phyloP scores from a whole-genome alignment of 768 basidiomycete genomes.

The Cubamyces sp. region DNA sequence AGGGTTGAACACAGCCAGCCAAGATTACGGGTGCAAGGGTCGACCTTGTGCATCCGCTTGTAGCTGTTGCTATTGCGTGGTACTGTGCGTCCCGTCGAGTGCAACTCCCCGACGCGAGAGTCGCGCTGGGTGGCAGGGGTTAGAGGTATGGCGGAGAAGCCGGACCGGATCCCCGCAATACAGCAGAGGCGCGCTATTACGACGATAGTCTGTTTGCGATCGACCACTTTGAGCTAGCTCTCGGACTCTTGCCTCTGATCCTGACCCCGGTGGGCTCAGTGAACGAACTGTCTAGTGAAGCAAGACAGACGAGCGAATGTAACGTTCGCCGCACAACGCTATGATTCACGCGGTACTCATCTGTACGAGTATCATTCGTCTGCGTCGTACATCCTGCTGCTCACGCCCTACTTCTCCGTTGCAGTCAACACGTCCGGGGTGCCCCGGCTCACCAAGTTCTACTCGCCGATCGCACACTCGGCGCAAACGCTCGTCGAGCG shows the following conservation, averaged over 20 bases:
- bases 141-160: no score
- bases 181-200: no score
- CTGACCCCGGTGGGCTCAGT: not conserved
- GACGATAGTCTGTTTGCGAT: no score
- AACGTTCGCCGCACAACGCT: not conserved
- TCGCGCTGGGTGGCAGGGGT: no score
- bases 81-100: no score
- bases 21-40: no score
- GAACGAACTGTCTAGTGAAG: not conserved
- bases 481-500: conserved; percentile 76
- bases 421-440: conserved; percentile 93
- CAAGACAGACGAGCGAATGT: not conserved
- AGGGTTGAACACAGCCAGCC: no score
- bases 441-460: conserved; percentile 86
- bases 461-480: conserved; percentile 73
- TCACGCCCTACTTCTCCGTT: conserved; percentile 23
- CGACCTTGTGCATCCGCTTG: no score
- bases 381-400: not conserved
- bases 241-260: not conserved
- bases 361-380: conserved; percentile 47
- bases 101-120: no score
- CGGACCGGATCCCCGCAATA: no score
- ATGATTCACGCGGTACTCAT: conserved; percentile 91
- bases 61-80: no score
- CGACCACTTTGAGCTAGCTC: no score